Base-by-base conservation (phyloP, 495 filamentous ascomycete species). In the Amniculicola lignicola region DNA sequence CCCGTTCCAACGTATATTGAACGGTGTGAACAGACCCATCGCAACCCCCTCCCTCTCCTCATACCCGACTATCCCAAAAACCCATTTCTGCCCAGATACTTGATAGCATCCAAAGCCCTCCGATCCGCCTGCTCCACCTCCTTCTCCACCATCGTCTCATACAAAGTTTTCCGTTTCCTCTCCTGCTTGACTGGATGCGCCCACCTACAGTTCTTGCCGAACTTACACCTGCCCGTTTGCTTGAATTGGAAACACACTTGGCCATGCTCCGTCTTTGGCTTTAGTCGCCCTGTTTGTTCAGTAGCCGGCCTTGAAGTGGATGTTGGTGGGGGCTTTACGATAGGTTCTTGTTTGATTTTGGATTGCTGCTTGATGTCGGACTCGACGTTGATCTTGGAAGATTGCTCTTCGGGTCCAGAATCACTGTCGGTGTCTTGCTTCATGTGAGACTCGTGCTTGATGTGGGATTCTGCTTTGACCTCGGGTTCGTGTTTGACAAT, bases 71-170 rank as follows among this genome's bases (percentile, higher is more conserved):
- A n/a, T n/a, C 50, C 57, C 9, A 72, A 59, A 45, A 69, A 66
- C 4, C 67, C 69, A 51, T 58, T 52, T 14, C 41, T 51, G 24
- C 67, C 68, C 29, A 72, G 62, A 57, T 65, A 64, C 52, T 70
- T 71, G 58, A 72, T 67, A 33, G 67, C 70, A 41, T 66, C 33
- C 33, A 71, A 51, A 19, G 67, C 63, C 45, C 67, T 25, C 24
- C 46, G 45, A 51, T 68, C 61, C 25, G 57, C 64, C 46, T 62
- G 57, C 15, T 63, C 54, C 51, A 61, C 23, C 49, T 72, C 65
- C 57, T 67, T 61, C 38, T 70, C 67, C 29, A 70, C 45, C 42
- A 72, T 39, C 27, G 18, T 40, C 15, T 64, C 54, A 33, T 45
- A 63, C 27, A 63, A 29, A 5, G 27, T 31, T 22, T 25, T 38